Conservation (phyloP, 75 land plant genomes). For the Pinus tabuliformis region DNA sequence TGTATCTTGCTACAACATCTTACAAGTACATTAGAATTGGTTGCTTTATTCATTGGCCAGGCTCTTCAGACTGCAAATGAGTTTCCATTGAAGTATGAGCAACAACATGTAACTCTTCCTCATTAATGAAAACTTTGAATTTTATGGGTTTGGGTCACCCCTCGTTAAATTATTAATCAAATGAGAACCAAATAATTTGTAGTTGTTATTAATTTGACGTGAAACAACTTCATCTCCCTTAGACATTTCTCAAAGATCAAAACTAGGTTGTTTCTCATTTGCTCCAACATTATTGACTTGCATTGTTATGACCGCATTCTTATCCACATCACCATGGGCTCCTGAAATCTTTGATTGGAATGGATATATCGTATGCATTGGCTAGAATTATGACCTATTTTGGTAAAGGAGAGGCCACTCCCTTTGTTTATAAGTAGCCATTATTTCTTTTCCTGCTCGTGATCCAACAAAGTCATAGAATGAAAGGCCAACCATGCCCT, state of each 20-base stretch:
- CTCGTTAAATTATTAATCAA: conserved; percentile 9
- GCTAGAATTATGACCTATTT: too few species aligned
- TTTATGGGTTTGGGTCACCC: background rate
- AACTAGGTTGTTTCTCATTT: conserved; percentile 15
- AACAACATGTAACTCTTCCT: conserved; percentile 1
- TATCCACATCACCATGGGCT: background rate
- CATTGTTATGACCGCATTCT: background rate
- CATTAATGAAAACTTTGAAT: conserved; percentile 10
- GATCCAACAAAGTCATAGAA: too few species aligned
- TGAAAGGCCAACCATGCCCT: too few species aligned
- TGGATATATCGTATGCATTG: conserved; percentile 20
- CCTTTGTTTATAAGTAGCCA: too few species aligned
- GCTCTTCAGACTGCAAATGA: conserved; percentile 5
- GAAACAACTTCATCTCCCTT: conserved; percentile 14
- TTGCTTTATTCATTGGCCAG: conserved; percentile 9
- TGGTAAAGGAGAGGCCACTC: too few species aligned
- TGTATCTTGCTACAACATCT: conserved; percentile 34
- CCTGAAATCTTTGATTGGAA: conserved; percentile 13
- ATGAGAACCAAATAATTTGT: conserved; percentile 43
- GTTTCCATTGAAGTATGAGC: conserved; percentile 6
- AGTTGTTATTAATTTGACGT: background rate
- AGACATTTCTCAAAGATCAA: background rate
- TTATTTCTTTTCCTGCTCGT: too few species aligned
- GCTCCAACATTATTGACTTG: conserved; percentile 4
- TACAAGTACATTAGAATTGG: conserved; percentile 24